Percentiles rank a stretch among this genome's conserved stretches.
These are phyloP conservation scores for Lolium multiflorum DNA, from an alignment of 176 grass and related monocot species.

Conservation along the genomic window DNA sequence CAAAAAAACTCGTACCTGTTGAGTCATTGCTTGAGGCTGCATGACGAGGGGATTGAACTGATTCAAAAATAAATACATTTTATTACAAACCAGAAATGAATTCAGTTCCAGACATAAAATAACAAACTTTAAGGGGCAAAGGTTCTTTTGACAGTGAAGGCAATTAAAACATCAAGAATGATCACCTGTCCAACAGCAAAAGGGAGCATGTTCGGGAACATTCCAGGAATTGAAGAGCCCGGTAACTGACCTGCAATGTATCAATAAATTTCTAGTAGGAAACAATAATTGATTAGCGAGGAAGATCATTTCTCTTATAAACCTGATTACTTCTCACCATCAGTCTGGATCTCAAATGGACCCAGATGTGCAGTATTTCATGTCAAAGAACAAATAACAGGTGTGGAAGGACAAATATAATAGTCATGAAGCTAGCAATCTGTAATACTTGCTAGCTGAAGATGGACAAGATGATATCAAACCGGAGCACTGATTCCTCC, in stretches of 20 bases:
- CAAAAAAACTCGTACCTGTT: constrained; percentile 63
- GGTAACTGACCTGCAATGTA: constrained; percentile 81
- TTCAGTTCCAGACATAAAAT: background rate
- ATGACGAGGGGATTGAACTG: constrained; percentile 73
- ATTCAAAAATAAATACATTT: constrained; percentile 17
- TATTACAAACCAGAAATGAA: constrained; percentile 14
- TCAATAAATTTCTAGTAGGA: constrained; percentile 59
- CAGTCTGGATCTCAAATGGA: constrained; percentile 39
- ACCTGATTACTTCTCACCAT: constrained; percentile 44
- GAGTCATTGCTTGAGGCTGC: constrained; percentile 98
- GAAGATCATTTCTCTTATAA: constrained; percentile 22
- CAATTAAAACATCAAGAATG: constrained; percentile 16
- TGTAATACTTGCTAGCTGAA: constrained; percentile 65
- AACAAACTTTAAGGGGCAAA: background rate
- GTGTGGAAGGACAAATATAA: constrained; percentile 52
- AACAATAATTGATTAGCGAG: constrained; percentile 48
- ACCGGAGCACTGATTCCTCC: constrained; percentile 90
- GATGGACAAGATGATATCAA: constrained; percentile 76
- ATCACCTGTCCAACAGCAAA: constrained; percentile 81
- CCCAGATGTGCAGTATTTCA: constrained; percentile 43
- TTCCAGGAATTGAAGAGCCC: constrained; percentile 67
- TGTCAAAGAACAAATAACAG: constrained; percentile 40
- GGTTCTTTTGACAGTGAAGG: background rate
- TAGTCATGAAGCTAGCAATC: constrained; percentile 61
- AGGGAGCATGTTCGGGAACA: constrained; percentile 86